A percentile compares a stretch with the other conserved stretches of the same genome.
Conservation (phyloP, 1,284 basidiomycete species). For the Volvariella surrecta region DNA sequence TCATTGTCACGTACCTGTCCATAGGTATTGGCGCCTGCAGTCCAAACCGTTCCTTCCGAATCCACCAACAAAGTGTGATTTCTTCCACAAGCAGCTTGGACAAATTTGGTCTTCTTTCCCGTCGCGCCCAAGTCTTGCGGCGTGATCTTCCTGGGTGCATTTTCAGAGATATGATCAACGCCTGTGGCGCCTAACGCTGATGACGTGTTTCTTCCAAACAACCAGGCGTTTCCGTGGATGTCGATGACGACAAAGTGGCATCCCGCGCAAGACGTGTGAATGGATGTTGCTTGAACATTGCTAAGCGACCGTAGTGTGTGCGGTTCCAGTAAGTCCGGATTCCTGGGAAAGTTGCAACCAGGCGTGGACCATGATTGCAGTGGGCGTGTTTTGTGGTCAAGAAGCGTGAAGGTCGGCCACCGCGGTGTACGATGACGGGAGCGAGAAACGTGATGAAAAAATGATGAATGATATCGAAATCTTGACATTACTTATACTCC, state of each 20-base stretch:
- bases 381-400: conserved; percentile 1
- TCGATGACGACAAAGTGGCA: conserved; percentile 75
- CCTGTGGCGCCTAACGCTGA: conserved; percentile 46
- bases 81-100: conserved; percentile 76
- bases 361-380: background rate
- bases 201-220: conserved; percentile 77
- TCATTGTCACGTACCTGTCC: conserved; percentile 58
- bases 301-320: conserved; percentile 83
- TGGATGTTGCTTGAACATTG: conserved; percentile 66
- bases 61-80: conserved; percentile 81
- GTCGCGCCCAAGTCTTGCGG: conserved; percentile 52
- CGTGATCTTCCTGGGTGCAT: conserved; percentile 56
- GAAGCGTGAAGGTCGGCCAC: background rate
- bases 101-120: conserved; percentile 54
- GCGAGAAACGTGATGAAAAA: conserved; percentile 3
- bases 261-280: conserved; percentile 66
- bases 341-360: conserved; percentile 17
- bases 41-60: conserved; percentile 77
- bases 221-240: conserved; percentile 71
- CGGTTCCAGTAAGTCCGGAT: conserved; percentile 77
- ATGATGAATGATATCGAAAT: background rate
- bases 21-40: conserved; percentile 74
- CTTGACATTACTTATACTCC: background rate
- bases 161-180: conserved; percentile 60
- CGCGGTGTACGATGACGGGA: background rate